Conservation (phyloP, 257 asterid species). For the Anisodus tanguticus region DNA sequence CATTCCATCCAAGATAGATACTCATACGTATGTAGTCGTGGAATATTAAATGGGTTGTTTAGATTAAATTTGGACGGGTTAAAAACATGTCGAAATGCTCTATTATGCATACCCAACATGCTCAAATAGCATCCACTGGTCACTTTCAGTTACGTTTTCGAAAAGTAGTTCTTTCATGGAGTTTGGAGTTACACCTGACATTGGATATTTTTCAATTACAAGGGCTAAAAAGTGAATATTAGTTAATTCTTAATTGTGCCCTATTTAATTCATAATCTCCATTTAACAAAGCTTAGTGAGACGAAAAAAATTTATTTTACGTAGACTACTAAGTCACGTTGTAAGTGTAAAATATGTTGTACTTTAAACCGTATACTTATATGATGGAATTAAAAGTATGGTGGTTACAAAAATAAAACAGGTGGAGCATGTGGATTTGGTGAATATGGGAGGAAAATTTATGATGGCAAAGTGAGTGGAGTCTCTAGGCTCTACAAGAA, state of each 20-base stretch:
- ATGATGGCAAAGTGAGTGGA: constrained; percentile 67
- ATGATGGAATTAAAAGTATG: not conserved
- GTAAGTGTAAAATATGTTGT: no score
- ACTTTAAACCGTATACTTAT: not conserved
- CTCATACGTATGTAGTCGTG: not conserved
- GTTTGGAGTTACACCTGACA: no score
- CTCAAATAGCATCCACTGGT: not conserved
- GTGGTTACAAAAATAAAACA: constrained; percentile 33
- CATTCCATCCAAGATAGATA: not conserved
- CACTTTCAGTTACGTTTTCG: no score
- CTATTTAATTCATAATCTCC: no score
- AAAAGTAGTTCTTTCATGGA: no score
- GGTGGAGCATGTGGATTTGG: constrained; percentile 92
- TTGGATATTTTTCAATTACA: no score
- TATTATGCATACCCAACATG: not conserved
- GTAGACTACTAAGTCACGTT: not conserved
- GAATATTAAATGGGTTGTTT: not conserved
- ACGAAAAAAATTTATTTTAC: no score
- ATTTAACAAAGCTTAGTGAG: no score
- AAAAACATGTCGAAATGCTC: not conserved
- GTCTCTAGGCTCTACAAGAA: constrained; percentile 71
- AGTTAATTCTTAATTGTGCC: no score
- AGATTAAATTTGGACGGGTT: not conserved
- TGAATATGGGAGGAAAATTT: constrained; percentile 65
- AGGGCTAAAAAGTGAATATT: no score